Evolutionary conservation across 2,329 filamentous ascomycete species (phyloP), one percentile per base, ranked within the genome.

Genomic region (Aspergillus vadensis): DNA sequence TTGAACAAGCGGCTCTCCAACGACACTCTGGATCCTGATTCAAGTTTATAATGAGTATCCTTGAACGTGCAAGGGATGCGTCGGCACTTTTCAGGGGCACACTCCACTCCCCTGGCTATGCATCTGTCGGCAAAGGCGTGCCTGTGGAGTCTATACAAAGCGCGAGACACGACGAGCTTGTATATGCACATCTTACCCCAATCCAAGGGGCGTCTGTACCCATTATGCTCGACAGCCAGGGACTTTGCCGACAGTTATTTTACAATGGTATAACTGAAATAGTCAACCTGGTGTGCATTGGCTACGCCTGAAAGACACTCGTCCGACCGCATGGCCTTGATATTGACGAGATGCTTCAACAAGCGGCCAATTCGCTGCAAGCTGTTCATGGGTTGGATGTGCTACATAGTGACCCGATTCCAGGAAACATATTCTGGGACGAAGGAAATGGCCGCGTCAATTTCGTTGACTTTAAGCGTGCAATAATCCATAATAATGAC

Each of bases 1-100:
- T 23, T 62, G 30, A 49, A 48, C 57, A 57, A 5, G 55, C 58
- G 57, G 23, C 52, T 63, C 44, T 63, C 17, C 32, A 49, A 19
- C 12, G 15, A 60, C 17, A 19, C 43, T 43, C 50, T 36, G 17
- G 49, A 23, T 19, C 27, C 43, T 48, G 21, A 63, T 52, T 10
- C 54, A 43, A 15, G 47, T 14, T 30, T 63, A 19, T 47, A 55
- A 41, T 72, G 65, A 52, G 61, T 70, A 55, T 63, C 63, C 47
- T 56, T 72, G 25, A 55, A 67, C 30, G 58, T 70, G 9, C 59
- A 72, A 48, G 68, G 72, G 27, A 65, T 64, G 67, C 23, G 65
- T 10, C 70, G 30, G 67, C 66, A 41, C 63, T 72, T 38, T 71
- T 72, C 36, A 70, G 69, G 57, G 62, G 73, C 51, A 71, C 64